Percentiles rank a stretch among this genome's conserved stretches.
Evolutionary conservation across 139 green algal species (phyloP).

Genomic region (Closterium sp.): DNA sequence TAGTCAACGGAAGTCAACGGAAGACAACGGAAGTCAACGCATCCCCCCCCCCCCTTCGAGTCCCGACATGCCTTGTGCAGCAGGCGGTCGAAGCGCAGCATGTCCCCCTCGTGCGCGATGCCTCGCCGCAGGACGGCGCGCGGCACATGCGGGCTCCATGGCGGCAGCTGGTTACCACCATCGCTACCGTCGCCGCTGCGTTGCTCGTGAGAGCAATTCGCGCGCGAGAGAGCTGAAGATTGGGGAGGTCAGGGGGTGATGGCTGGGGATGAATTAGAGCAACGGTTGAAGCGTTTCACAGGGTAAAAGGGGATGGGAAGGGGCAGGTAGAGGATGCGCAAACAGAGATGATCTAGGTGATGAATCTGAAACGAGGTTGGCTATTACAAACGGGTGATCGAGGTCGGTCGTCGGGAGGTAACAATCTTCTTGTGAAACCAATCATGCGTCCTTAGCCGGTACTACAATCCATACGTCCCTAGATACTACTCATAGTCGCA

Average conservation of each 20-base stretch:
- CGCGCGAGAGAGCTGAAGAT: not conserved
- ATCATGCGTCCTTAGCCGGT: no score
- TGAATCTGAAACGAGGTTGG: no score
- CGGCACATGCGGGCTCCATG: constrained; percentile 8
- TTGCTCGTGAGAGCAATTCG: not conserved
- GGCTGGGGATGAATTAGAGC: not conserved
- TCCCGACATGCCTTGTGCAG: constrained; percentile 19
- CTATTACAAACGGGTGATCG: not conserved
- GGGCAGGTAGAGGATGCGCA: not conserved
- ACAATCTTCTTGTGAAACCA: no score
- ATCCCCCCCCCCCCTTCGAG: not conserved
- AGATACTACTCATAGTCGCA: not conserved
- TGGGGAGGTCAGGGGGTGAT: not conserved
- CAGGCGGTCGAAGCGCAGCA: constrained; percentile 27
- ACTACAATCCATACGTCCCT: not conserved
- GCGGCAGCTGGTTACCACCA: not conserved
- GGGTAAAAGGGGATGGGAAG: not conserved
- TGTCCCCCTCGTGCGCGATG: constrained; percentile 26
- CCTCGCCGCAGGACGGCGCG: not conserved
- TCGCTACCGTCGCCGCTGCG: not conserved
- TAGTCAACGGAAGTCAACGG: not conserved
- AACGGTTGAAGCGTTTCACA: no score
- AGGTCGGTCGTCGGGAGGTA: not conserved
- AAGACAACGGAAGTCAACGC: not conserved
- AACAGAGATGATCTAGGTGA: not conserved